Conservation (phyloP, 345 rosid genomes). For the Linum trigynum region DNA sequence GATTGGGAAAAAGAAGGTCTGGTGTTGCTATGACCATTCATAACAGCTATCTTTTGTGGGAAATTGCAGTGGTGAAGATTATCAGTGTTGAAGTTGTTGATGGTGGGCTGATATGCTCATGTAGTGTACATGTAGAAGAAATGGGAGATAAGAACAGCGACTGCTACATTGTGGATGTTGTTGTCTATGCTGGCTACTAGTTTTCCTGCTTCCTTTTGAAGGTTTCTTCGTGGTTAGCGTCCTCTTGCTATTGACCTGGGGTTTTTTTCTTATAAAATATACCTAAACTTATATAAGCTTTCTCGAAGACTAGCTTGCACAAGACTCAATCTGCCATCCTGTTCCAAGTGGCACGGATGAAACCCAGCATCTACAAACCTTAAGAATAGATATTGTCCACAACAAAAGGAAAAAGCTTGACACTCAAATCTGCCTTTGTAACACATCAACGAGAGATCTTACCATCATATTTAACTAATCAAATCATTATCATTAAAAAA, state of each 20-base stretch:
- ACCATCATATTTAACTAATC: too few relatives aligned
- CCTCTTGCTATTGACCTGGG: background rate
- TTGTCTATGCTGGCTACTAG: constrained; percentile 77
- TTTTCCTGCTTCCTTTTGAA: background rate
- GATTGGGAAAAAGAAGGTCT: background rate
- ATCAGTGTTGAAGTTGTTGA: constrained; percentile 64
- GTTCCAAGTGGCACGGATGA: too few relatives aligned
- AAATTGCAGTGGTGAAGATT: constrained; percentile 48
- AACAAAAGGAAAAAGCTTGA: too few relatives aligned
- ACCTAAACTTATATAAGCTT: background rate
- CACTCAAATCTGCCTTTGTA: too few relatives aligned
- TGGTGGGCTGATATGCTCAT: constrained; percentile 82
- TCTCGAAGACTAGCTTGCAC: background rate
- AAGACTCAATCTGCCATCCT: too few relatives aligned
- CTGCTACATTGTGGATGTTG: constrained; percentile 81
- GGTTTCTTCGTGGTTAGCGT: constrained; percentile 20
- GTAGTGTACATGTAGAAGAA: constrained; percentile 71
- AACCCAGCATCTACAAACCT: too few relatives aligned
- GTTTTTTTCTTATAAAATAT: background rate
- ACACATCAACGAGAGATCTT: too few relatives aligned
- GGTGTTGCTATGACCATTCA: background rate
- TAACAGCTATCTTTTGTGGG: background rate
- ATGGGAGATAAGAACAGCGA: constrained; percentile 85
- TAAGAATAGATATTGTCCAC: too few relatives aligned
- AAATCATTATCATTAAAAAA: too few relatives aligned